These are phyloP conservation scores for Ogataea pilisensis DNA, from an alignment of 805 yeast species.

Conservation along the genomic window DNA sequence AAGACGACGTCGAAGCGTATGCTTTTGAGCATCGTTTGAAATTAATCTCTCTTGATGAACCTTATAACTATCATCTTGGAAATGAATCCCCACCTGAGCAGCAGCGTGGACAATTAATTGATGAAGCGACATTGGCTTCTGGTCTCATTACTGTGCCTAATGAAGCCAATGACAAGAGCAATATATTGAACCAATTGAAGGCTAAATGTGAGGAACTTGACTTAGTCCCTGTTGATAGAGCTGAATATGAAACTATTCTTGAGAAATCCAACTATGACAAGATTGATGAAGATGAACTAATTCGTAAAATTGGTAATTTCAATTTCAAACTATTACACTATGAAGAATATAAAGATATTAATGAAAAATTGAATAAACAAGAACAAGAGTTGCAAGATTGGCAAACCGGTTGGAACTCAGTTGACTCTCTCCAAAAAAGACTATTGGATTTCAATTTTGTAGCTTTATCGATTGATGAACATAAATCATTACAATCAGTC, in stretches of 20 bases:
- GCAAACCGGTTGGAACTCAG: background rate
- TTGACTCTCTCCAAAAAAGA: background rate
- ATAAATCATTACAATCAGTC: conserved; percentile 13
- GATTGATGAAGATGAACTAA: conserved; percentile 15
- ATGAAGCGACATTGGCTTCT: conserved; percentile 22
- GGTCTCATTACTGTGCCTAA: conserved; percentile 27
- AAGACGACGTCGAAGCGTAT: conserved; percentile 27
- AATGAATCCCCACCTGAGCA: background rate
- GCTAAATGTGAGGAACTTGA: conserved; percentile 14
- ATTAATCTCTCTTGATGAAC: conserved; percentile 11
- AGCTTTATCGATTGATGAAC: conserved; percentile 4
- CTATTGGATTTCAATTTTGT: conserved; percentile 1
- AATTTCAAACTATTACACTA: conserved; percentile 14
- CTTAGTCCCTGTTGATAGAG: conserved; percentile 17
- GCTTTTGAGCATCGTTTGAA: conserved; percentile 25
- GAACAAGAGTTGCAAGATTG: background rate
- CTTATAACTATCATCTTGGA: no score
- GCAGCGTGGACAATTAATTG: conserved; percentile 17
- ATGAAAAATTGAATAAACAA: background rate
- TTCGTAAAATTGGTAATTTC: conserved; percentile 15
- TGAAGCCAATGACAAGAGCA: conserved; percentile 12
- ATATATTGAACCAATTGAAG: conserved; percentile 11
- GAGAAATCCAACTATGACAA: conserved; percentile 17
- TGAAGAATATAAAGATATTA: conserved; percentile 4
- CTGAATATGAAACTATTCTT: conserved; percentile 22